Evolutionary conservation across 2,329 filamentous ascomycete species (phyloP).

Genomic region (Colletotrichum karsti): DNA sequence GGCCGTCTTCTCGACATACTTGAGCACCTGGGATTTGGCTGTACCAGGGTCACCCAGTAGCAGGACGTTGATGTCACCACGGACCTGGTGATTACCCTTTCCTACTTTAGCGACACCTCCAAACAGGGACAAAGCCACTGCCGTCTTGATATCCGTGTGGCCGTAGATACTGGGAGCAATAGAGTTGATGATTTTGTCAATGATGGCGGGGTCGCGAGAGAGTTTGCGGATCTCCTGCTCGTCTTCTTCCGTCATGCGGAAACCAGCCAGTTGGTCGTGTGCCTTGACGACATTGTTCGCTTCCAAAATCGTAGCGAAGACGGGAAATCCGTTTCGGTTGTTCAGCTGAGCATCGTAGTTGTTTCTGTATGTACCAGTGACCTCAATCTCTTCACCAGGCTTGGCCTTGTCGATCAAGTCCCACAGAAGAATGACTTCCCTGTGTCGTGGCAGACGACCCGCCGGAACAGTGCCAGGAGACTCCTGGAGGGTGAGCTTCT

Average conservation of each 20-base stretch:
- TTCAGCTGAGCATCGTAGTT: constrained; percentile 98
- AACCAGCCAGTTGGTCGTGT: constrained; percentile 96
- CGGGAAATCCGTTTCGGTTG: constrained; percentile 98
- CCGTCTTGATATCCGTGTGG: constrained; percentile 96
- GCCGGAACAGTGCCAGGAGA: constrained; percentile 97
- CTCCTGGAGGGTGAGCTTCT: constrained; percentile 96
- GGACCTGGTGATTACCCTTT: constrained; percentile 88
- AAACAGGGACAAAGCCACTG: constrained; percentile 91
- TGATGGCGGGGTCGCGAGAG: constrained; percentile 88
- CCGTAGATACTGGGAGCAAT: constrained; percentile 98
- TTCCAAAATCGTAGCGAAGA: constrained; percentile 97
- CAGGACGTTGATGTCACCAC: constrained; percentile 97
- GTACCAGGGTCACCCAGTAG: constrained; percentile 97
- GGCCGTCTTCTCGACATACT: constrained; percentile 97
- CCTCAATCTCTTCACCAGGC: constrained; percentile 96
- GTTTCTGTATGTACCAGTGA: constrained; percentile 97
- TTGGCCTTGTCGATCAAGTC: constrained; percentile 97
- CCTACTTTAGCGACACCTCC: constrained; percentile 92
- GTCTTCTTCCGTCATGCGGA: constrained; percentile 93
- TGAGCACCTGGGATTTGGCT: constrained; percentile 96
- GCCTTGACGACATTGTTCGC: constrained; percentile 98
- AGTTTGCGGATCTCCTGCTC: constrained; percentile 89
- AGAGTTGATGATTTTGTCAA: constrained; percentile 91
- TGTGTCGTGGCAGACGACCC: constrained; percentile 89
- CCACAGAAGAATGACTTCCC: constrained; percentile 95